Base-by-base conservation (phyloP, 148 eudicot genomes). In the Rhododendron henanense region DNA sequence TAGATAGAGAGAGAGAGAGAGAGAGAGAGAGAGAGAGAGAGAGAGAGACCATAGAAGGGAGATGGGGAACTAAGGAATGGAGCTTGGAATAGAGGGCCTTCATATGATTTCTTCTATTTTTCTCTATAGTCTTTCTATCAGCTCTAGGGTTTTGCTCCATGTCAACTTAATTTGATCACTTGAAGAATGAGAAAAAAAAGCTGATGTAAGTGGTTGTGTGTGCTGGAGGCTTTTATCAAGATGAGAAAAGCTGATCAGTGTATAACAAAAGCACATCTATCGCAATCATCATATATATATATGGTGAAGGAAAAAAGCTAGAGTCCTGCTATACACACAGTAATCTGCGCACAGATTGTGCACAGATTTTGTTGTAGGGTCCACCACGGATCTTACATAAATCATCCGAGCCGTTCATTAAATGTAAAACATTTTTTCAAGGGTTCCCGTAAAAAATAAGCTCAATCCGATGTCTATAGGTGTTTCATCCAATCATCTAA, bases 61-160 rank as follows among this genome's bases (percentile, higher is more conserved):
- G 87, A 53, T 65, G 88, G 44, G 90, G 92, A n/a, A 91, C 81
- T 80, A 92, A 89, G 37, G 93, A 92, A 76, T 90, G 85, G 88
- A 92, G 94, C 75, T 91, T 33, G 76, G 89, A 86, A 47, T 85
- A 91, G 59, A 92, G 93, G 82, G 47, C 45, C 84, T 92, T 92
- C 94, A 92, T 91, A 0, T 91, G 88, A 82, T 89, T 88, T 86
- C 94, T 88, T 83, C 94, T 86, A 48, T 91, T 91, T 61, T 90
- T 92, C 89, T 92, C 94, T 33, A 90, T 37, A 41, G 88, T 91
- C 80, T 90, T 92, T 59, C 94, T 88, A 9, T 92, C 92, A 3
- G 85, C 78, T 88, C 87, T 90, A 89, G 85, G 87, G 80, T 89
- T 89, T 13, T 85, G 78, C 87, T 59, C 65, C 65, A 59, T 59